Base-by-base conservation (phyloP, 2,329 filamentous ascomycete genomes). In the Aurifilum marmelostoma region DNA sequence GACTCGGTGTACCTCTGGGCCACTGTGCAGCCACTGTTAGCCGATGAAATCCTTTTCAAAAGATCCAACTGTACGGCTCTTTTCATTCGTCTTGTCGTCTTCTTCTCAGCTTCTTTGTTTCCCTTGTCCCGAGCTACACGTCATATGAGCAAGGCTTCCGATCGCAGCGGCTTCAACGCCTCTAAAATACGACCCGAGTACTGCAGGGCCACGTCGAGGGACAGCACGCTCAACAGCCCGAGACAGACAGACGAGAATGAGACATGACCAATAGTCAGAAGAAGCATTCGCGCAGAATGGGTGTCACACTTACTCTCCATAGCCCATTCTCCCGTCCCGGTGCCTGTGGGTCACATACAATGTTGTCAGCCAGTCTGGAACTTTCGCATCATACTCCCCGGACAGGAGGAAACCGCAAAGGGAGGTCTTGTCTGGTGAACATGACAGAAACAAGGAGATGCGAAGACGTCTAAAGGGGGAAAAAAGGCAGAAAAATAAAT, bases 311-410 rank as follows among this genome's bases (percentile, higher is more conserved):
- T 75, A 85, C 84, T 74, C 71, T 85, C 81, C 60, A 85, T 79
- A 59, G 80, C 82, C 84, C 84, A 86, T 69, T 81, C 82, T 2
- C 84, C 84, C 12, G 83, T 85, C 14, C 84, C 84, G 6, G 84
- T 85, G 27, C 83, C 83, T 84, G 66, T 59, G 68, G 16, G 64
- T 47, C 21, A 47, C 68, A 63, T 52, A 63, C 56, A 63, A 39
- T 5, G 32, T 67, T 34, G 69, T 76, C 72, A 75, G 72, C 62
- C 8, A 47, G 16, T n/a, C 6, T 8, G 32, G 27, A 37, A n/a
- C n/a, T 7, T n/a, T 27, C 41, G 47, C 37, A 24, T 59, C 52
- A 65, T 34, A 65, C 52, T 34, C 9, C n/a, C 7, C 27, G 14
- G 14, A 59, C 16, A 34, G 29, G 11, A 21, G 41, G 41, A 21